These are phyloP conservation scores for Amaranthus tricolor DNA, from an alignment of 179 eudicot species.

Conservation along the genomic window DNA sequence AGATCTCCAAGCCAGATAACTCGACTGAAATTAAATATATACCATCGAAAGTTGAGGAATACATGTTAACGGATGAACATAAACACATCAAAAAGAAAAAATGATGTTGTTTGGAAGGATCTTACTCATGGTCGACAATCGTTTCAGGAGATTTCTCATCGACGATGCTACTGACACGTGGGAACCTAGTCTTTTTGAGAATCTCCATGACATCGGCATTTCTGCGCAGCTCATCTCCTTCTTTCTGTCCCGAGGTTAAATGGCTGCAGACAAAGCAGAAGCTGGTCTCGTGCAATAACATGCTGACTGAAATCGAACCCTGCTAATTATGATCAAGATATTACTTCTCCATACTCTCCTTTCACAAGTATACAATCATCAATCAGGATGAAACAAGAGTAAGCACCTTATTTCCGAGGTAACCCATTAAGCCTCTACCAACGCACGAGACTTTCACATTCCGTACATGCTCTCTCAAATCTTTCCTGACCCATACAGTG, in stretches of 20 bases:
- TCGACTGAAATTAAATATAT: constrained; percentile 31
- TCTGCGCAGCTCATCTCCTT: constrained; percentile 49
- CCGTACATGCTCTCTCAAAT: constrained; percentile 42
- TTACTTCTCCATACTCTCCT: constrained; percentile 2
- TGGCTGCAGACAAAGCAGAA: constrained; percentile 65
- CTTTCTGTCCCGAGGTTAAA: constrained; percentile 58
- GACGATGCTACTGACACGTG: constrained; percentile 32
- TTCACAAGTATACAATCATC: neutral
- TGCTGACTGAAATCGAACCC: constrained; percentile 72
- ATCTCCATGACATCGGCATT: constrained; percentile 54
- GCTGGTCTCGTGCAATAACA: constrained; percentile 66
- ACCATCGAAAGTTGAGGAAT: neutral
- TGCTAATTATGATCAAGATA: constrained; percentile 22
- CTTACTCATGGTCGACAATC: constrained; percentile 48
- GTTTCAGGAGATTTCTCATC: constrained; percentile 50
- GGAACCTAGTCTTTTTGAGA: constrained; percentile 46
- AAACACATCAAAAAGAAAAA: neutral
- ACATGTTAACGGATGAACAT: neutral
- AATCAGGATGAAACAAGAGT: neutral
- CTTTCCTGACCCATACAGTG: constrained; percentile 48
- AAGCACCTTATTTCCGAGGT: constrained; percentile 55
- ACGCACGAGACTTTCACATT: constrained; percentile 52
- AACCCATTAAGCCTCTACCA: constrained; percentile 53
- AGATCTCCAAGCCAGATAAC: constrained; percentile 58
- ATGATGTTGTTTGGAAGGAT: constrained; percentile 1